Conservation (phyloP, 352 stramenopile species). For the Lagenidium giganteum region DNA sequence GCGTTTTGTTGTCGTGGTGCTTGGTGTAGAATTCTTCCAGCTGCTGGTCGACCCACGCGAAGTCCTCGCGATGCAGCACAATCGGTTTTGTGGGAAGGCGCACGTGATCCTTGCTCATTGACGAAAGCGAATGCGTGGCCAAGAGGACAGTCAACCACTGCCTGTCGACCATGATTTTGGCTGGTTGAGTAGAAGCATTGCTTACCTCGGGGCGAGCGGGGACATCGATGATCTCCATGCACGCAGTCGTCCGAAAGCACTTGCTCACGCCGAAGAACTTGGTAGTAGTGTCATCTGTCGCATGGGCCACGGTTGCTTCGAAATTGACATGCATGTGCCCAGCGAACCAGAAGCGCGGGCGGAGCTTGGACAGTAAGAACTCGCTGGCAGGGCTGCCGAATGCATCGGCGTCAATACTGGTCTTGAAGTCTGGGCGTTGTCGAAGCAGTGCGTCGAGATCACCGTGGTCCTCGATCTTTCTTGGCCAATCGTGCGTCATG, state of each 20-base stretch:
- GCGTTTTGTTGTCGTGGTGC: neutral
- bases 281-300: constrained; percentile 24
- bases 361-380: constrained; percentile 70
- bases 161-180: constrained; percentile 67
- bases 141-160: constrained; percentile 85
- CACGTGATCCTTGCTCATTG: constrained; percentile 13
- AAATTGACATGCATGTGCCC: constrained; percentile 96
- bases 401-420: constrained; percentile 77
- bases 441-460: constrained; percentile 62
- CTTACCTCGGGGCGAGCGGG: constrained; percentile 2
- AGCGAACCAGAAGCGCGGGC: constrained; percentile 89
- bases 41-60: constrained; percentile 27
- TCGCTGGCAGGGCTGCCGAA: constrained; percentile 82
- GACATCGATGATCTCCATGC: constrained; percentile 80
- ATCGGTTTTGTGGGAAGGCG: constrained; percentile 18
- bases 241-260: constrained; percentile 79
- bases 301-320: constrained; percentile 72
- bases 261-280: constrained; percentile 94
- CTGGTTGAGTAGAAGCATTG: constrained; percentile 1
- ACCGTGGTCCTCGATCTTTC: constrained; percentile 83
- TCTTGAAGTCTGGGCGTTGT: constrained; percentile 79
- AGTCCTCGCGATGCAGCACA: constrained; percentile 34
- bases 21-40: neutral
- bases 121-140: constrained; percentile 61
- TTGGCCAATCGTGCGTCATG: constrained; percentile 94